phyloP scores from a whole-genome alignment of 2,329 filamentous ascomycete species.

The Thermothelomyces thermophilus region DNA sequence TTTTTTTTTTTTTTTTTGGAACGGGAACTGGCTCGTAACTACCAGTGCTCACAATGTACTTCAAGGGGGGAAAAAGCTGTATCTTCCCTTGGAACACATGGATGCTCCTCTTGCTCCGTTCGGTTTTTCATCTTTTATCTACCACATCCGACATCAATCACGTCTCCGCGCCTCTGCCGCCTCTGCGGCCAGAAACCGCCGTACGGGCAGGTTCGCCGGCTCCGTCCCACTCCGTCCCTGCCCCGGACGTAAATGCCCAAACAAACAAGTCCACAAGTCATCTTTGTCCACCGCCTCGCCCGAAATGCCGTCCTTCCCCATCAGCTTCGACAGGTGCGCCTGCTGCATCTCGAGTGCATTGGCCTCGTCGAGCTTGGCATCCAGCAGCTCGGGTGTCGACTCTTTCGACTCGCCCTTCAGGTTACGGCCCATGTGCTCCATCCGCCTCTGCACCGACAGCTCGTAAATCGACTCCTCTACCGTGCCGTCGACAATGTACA shows the following conservation, averaged over 20 bases:
- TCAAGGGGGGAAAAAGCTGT: no score
- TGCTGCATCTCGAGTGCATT: constrained; percentile 80
- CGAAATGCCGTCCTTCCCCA: constrained; percentile 61
- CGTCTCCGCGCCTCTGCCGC: constrained; percentile 35
- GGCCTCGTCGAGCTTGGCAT: constrained; percentile 66
- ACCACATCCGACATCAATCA: background rate
- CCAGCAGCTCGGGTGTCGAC: constrained; percentile 42
- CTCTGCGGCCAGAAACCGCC: constrained; percentile 39
- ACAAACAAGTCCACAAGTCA: constrained; percentile 86
- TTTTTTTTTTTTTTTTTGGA: no score
- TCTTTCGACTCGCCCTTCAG: constrained; percentile 37
- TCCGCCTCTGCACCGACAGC: constrained; percentile 69
- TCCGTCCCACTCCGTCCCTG: constrained; percentile 25
- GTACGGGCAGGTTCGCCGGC: constrained; percentile 31
- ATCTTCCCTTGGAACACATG: background rate
- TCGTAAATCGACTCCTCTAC: constrained; percentile 91
- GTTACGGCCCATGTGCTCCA: constrained; percentile 63
- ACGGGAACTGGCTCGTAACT: no score
- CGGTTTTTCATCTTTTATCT: background rate
- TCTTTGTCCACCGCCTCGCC: constrained; percentile 74
- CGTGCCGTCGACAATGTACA: constrained; percentile 85
- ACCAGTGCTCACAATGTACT: no score
- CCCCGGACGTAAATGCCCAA: constrained; percentile 46
- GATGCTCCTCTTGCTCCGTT: no score
- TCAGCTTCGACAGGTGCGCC: constrained; percentile 60